Base-by-base conservation (phyloP, 352 stramenopile genomes). In the Phytophthora fragariae region DNA sequence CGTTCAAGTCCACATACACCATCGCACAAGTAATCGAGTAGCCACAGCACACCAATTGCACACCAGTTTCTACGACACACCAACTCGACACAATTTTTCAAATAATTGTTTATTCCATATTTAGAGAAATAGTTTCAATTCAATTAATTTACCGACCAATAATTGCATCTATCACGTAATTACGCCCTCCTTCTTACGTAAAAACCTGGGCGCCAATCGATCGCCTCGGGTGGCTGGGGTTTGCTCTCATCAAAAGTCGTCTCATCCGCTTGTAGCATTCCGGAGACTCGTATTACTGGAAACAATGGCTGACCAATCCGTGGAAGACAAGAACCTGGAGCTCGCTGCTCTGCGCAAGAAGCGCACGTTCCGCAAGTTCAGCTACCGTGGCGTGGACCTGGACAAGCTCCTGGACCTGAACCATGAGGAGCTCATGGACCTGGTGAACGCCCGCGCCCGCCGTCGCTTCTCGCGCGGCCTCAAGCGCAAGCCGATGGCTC, bases 311-410 rank as follows among this genome's bases (percentile, higher is more conserved):
- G 72, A 83, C 49, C 70, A 74, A 76, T 74, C 76, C 29, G 61
- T 74, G 47, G 84, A 94, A 68, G 71, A 91, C 46, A 84, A 89
- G 74, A 92, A 92, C 81, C 72, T 95, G 59, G 88, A 95, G 75
- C 76, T 99, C 83, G 95, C 97, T 77, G 97, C 98, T 73, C 89
- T 99, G 71, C 98, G 98, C 81, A 99, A 99, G 95, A 99, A 99
- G 92, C 97, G 98, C 79, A 97, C 97, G 73, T 99, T 99, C 96
- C 98, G 98, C 85, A 99, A 99, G 91, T 99, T 99, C 84, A 99
- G 97, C 77, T 99, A 98, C 95, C 96, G 98, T 81, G 98, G 98
- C 73, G 96, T 99, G 71, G 98, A 99, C 84, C 89, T 99, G 31
- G 98, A 99, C 82, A 98, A 99, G 88, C 92, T 99, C 46, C 87